These are phyloP conservation scores for Sphagnum tenellum DNA, from an alignment of 225 moss, liverwort and hornwort genomes.

Conservation along the genomic window DNA sequence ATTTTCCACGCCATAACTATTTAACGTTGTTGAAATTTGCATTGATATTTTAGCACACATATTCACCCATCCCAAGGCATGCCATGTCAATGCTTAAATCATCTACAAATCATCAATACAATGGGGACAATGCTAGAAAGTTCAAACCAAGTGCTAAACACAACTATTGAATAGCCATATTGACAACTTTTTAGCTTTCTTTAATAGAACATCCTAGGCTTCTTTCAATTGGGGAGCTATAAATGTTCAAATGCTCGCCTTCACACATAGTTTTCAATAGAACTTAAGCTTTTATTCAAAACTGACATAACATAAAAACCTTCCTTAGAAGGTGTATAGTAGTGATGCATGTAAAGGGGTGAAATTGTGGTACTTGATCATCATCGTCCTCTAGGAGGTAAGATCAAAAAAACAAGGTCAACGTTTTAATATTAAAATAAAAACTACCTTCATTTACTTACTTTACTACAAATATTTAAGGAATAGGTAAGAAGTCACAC, in stretches of 20 bases:
- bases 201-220: conserved; percentile 71
- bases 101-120: too few relatives aligned
- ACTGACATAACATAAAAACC: too few relatives aligned
- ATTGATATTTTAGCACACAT: conserved; percentile 50
- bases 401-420: too few relatives aligned
- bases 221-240: conserved; percentile 82
- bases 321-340: background rate
- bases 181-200: conserved; percentile 54
- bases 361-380: too few relatives aligned
- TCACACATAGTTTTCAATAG: conserved; percentile 23
- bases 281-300: conserved; percentile 16
- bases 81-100: too few relatives aligned
- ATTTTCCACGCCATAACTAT: conserved; percentile 51
- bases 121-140: too few relatives aligned
- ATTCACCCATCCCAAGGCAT: background rate
- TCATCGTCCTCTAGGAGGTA: too few relatives aligned
- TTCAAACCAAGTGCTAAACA: background rate
- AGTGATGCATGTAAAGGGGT: background rate
- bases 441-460: too few relatives aligned
- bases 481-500: too few relatives aligned
- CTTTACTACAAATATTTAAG: too few relatives aligned
- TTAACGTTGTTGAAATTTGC: conserved; percentile 52
- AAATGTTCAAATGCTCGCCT: conserved; percentile 92
- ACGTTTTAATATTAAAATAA: too few relatives aligned
- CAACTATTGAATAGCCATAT: conserved; percentile 15